These are phyloP conservation scores for Ceratocystis harringtonii DNA, from an alignment of 2,329 filamentous ascomycete species.

Conservation along the genomic window DNA sequence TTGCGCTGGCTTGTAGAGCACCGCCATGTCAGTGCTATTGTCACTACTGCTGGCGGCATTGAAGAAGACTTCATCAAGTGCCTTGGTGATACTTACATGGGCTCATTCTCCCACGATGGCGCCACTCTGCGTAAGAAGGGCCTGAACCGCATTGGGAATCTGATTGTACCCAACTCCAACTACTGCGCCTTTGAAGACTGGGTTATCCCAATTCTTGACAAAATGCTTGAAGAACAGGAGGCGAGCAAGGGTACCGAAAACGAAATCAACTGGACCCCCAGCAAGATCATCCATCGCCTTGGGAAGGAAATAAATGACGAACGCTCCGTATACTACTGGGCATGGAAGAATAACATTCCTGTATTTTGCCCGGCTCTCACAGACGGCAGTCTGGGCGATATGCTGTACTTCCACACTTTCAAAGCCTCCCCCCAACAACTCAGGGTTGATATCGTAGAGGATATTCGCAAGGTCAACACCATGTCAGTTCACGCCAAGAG, in stretches of 20 bases:
- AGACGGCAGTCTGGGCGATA: slow-evolving; percentile 88
- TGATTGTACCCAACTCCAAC: slow-evolving; percentile 91
- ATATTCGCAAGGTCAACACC: slow-evolving; percentile 86
- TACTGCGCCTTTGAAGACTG: slow-evolving; percentile 95
- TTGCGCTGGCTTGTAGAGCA: slow-evolving; percentile 88
- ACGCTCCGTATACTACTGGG: slow-evolving; percentile 90
- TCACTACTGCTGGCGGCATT: slow-evolving; percentile 87
- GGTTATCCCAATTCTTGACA: slow-evolving; percentile 89
- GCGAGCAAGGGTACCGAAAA: slow-evolving; percentile 53
- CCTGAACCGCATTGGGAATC: slow-evolving; percentile 89
- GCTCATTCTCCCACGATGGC: slow-evolving; percentile 65
- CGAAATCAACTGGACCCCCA: slow-evolving; percentile 80
- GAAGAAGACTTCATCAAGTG: slow-evolving; percentile 99
- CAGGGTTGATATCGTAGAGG: slow-evolving; percentile 79
- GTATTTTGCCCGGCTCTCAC: slow-evolving; percentile 95
- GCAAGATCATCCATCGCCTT: slow-evolving; percentile 75
- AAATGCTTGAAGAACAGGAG: slow-evolving; percentile 88
- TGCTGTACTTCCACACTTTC: slow-evolving; percentile 98
- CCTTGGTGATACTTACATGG: slow-evolving; percentile 82
- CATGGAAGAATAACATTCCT: slow-evolving; percentile 89
- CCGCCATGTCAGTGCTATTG: slow-evolving; percentile 79
- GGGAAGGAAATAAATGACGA: slow-evolving; percentile 92
- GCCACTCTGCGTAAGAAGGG: slow-evolving; percentile 67
- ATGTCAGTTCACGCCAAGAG: slow-evolving; percentile 75
- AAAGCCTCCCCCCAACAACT: slow-evolving; percentile 70